Conservation (phyloP, 257 asterid genomes). For the Plectranthus barbatus region DNA sequence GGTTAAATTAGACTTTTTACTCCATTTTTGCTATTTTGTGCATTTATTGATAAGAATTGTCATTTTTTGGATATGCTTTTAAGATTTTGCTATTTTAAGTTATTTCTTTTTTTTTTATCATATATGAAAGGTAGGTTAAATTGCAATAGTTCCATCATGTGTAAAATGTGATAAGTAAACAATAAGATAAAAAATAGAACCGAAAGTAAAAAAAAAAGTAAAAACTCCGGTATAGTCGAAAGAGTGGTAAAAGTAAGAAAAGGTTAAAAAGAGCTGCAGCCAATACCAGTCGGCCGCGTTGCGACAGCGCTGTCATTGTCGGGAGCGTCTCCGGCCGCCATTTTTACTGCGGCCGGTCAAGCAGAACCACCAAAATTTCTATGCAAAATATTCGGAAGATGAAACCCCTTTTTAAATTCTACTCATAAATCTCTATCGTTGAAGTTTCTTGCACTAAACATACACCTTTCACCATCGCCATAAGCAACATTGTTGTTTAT, state of each 20-base stretch:
- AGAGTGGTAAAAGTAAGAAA: no score
- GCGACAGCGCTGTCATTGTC: slow-evolving; percentile 4
- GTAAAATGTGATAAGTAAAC: no score
- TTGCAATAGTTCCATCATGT: no score
- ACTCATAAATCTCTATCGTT: not conserved
- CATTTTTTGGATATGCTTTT: no score
- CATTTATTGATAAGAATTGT: no score
- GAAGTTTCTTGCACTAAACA: not conserved
- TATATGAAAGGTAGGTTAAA: not conserved
- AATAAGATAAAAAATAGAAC: no score
- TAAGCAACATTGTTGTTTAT: slow-evolving; percentile 1
- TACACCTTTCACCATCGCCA: not conserved
- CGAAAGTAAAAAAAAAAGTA: no score
- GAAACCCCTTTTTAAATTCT: not conserved
- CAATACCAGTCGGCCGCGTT: not conserved
- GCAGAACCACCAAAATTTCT: not conserved
- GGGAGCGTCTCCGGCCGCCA: slow-evolving; percentile 16
- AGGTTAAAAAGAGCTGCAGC: not conserved
- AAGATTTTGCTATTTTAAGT: no score
- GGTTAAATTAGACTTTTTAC: no score
- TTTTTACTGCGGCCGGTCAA: slow-evolving; percentile 2
- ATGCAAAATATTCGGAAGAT: not conserved
- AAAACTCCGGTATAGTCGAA: no score
- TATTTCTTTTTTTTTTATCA: no score
- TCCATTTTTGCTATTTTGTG: no score